A percentile compares a stretch with the other conserved stretches of the same genome.
phyloP scores from a whole-genome alignment of 2,329 filamentous ascomycete species.

The Arthrinium phaeospermum region DNA sequence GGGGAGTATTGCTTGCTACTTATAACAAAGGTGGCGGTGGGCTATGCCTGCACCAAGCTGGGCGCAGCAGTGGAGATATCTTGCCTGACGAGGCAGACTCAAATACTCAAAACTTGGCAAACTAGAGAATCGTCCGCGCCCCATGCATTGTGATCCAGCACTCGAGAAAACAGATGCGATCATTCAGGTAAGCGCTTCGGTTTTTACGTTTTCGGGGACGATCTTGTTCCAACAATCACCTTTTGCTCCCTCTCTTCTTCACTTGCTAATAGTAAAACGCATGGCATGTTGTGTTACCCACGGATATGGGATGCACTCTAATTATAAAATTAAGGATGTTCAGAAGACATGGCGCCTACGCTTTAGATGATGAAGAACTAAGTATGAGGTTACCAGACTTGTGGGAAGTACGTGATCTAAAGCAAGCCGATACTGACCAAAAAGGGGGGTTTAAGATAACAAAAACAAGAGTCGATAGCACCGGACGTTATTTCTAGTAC shows the following conservation, averaged over 20 bases:
- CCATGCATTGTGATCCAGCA: background rate
- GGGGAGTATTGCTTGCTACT: background rate
- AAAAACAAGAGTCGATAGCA: background rate
- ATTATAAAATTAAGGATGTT: too few relatives aligned
- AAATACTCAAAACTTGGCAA: background rate
- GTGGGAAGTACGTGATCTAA: background rate
- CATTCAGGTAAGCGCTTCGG: background rate
- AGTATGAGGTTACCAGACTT: background rate
- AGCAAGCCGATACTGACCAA: background rate
- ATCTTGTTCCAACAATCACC: background rate
- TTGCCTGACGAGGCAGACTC: background rate
- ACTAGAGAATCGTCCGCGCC: background rate
- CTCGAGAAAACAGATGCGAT: too few relatives aligned
- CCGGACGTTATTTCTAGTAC: rapidly evolving
- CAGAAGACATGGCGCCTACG: background rate
- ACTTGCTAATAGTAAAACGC: background rate
- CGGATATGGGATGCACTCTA: too few relatives aligned
- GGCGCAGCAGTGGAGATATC: background rate
- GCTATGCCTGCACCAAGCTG: too few relatives aligned
- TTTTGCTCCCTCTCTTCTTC: background rate
- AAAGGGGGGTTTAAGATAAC: background rate
- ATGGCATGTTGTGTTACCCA: background rate
- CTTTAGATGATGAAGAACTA: too few relatives aligned
- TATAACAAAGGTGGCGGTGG: too few relatives aligned
- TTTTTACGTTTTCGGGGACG: background rate